These are phyloP conservation scores for Botrytis paeoniae DNA, from an alignment of 2,329 filamentous ascomycete species.

Conservation along the genomic window DNA sequence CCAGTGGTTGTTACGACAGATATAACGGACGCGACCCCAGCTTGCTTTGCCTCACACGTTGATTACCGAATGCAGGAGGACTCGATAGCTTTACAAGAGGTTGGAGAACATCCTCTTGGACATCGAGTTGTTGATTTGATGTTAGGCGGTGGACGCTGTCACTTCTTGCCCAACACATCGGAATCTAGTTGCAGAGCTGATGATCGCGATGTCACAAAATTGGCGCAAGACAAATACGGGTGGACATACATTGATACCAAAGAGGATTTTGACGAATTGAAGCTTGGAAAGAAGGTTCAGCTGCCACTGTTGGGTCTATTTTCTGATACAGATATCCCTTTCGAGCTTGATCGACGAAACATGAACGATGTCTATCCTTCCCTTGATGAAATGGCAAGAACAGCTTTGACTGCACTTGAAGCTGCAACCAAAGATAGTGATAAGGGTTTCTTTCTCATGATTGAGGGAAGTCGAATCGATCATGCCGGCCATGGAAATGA, in stretches of 20 bases:
- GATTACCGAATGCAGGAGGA: constrained; percentile 78
- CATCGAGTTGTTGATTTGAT: constrained; percentile 84
- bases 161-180: constrained; percentile 82
- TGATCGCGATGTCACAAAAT: constrained; percentile 66
- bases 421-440: constrained; percentile 80
- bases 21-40: constrained; percentile 92
- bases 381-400: constrained; percentile 84
- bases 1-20: constrained; percentile 85
- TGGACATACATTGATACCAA: constrained; percentile 77
- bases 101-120: constrained; percentile 83
- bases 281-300: constrained; percentile 56
- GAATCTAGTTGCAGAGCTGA: constrained; percentile 80
- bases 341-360: constrained; percentile 83
- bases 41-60: constrained; percentile 90
- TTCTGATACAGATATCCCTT: constrained; percentile 79
- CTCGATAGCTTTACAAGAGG: constrained; percentile 85
- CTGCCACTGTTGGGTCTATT: constrained; percentile 85
- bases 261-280: constrained; percentile 70
- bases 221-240: constrained; percentile 71
- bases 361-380: constrained; percentile 81
- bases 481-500: constrained; percentile 89
- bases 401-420: constrained; percentile 75
- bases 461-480: constrained; percentile 93
- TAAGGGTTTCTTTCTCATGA: constrained; percentile 97
- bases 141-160: constrained; percentile 87